Evolutionary conservation across 495 filamentous ascomycete species (phyloP).

Genomic region (Baudoinia panamericana): DNA sequence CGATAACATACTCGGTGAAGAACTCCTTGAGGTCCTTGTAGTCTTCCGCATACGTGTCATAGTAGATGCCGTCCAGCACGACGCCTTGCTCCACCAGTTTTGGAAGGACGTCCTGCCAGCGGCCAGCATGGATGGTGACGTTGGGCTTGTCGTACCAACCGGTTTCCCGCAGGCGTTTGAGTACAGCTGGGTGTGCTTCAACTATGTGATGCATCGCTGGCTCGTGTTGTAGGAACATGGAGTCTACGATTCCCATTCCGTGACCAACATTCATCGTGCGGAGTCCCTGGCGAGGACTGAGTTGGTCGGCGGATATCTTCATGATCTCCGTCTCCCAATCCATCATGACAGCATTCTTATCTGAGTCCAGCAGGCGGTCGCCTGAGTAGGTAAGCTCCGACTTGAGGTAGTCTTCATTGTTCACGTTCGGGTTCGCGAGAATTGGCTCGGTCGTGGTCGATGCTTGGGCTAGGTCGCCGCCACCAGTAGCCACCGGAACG

Average conservation of each 20-base stretch:
- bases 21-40: constrained; percentile 76
- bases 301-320: constrained; percentile 54
- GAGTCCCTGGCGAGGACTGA: constrained; percentile 46
- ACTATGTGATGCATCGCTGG: constrained; percentile 63
- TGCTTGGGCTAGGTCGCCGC: not conserved
- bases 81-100: constrained; percentile 53
- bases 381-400: constrained; percentile 60
- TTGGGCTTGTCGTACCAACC: constrained; percentile 53
- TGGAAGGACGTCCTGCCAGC: constrained; percentile 75
- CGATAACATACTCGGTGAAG: constrained; percentile 76
- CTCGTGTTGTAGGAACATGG: constrained; percentile 57
- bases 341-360: constrained; percentile 93
- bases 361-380: constrained; percentile 64
- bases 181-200: constrained; percentile 78
- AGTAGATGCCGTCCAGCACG: constrained; percentile 86
- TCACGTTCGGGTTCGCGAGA: constrained; percentile 22
- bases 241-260: constrained; percentile 91
- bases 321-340: constrained; percentile 89
- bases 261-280: constrained; percentile 84
- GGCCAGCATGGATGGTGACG: constrained; percentile 55
- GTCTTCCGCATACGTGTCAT: constrained; percentile 92
- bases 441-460: constrained; percentile 7
- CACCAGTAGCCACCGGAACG: not conserved
- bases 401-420: constrained; percentile 60
- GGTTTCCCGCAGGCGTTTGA: constrained; percentile 50